Conservation (phyloP, 2,329 filamentous ascomycete genomes). For the Ophioceras dolichostomum region DNA sequence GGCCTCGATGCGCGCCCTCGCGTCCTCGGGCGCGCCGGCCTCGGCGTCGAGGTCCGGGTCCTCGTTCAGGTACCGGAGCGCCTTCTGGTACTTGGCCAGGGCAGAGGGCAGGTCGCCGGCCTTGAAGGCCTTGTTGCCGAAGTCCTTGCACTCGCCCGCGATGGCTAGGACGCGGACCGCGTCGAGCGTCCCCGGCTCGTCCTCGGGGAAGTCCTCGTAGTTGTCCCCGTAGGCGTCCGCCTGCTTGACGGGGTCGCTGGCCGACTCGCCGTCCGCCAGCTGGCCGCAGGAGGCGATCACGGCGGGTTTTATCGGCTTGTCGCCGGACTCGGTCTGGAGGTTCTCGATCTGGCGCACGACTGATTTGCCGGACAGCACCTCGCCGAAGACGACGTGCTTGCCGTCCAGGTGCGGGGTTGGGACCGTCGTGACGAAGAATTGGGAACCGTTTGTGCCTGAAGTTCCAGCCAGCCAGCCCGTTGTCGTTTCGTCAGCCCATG, state of each 20-base stretch:
- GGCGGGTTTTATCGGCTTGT: slow-evolving; percentile 67
- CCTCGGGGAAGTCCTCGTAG: slow-evolving; percentile 94
- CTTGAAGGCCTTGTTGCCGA: slow-evolving; percentile 90
- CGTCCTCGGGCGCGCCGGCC: slow-evolving; percentile 50
- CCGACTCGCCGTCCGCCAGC: slow-evolving; percentile 59
- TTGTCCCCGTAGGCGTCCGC: slow-evolving; percentile 77
- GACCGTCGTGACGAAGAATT: slow-evolving; percentile 97
- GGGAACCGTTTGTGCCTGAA: slow-evolving; percentile 81
- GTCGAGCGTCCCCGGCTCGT: slow-evolving; percentile 53
- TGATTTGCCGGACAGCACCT: slow-evolving; percentile 87
- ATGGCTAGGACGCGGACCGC: slow-evolving; percentile 64
- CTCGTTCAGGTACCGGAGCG: slow-evolving; percentile 76
- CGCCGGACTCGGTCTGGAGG: slow-evolving; percentile 56
- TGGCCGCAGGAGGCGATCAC: slow-evolving; percentile 77
- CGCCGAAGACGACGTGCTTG: slow-evolving; percentile 93
- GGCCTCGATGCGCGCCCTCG: slow-evolving; percentile 53
- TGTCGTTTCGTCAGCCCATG: too few relatives aligned
- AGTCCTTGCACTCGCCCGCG: slow-evolving; percentile 75
- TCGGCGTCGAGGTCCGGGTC: slow-evolving; percentile 62
- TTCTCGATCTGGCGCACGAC: slow-evolving; percentile 86
- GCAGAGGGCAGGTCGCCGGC: slow-evolving; percentile 55
- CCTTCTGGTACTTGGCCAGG: slow-evolving; percentile 91
- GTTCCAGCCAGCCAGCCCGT: too few relatives aligned
- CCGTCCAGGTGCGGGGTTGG: slow-evolving; percentile 87
- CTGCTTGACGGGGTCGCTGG: slow-evolving; percentile 49